Percentiles rank a stretch among this genome's conserved stretches.
Evolutionary conservation across 2,329 filamentous ascomycete species (phyloP).

Genomic region (Paraconiothyrium brasiliense): DNA sequence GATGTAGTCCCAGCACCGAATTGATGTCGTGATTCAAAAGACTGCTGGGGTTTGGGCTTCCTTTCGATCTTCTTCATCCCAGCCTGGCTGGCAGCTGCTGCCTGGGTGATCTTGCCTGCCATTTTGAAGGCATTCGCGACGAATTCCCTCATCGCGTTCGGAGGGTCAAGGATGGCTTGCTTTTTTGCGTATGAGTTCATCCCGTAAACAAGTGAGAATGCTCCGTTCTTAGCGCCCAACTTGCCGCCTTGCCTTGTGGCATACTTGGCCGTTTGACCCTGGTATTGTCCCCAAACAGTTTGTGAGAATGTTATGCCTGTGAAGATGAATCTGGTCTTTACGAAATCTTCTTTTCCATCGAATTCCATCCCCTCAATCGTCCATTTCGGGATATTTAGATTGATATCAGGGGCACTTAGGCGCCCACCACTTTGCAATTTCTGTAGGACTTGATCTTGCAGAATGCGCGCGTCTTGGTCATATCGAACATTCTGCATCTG

Average conservation of each 20-base stretch:
- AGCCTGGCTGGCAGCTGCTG: constrained; percentile 27
- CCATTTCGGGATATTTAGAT: constrained; percentile 42
- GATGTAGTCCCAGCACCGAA: no score
- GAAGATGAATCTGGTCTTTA: constrained; percentile 36
- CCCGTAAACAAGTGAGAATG: constrained; percentile 29
- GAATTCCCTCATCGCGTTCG: constrained; percentile 26
- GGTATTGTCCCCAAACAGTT: constrained; percentile 26
- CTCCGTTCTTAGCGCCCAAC: constrained; percentile 34
- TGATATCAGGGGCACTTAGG: constrained; percentile 40
- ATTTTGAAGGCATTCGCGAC: constrained; percentile 30
- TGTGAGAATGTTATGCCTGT: constrained; percentile 42
- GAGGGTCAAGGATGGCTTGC: constrained; percentile 17
- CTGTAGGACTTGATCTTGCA: constrained; percentile 27
- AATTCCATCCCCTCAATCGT: constrained; percentile 28
- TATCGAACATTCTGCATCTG: constrained; percentile 20
- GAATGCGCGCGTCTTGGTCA: constrained; percentile 27
- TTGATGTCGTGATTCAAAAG: not conserved
- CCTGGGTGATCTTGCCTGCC: constrained; percentile 33
- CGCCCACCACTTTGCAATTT: constrained; percentile 41
- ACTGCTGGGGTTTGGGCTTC: constrained; percentile 21
- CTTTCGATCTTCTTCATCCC: constrained; percentile 17
- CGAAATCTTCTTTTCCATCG: constrained; percentile 6
- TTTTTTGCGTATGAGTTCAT: not conserved
- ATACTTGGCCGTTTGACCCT: constrained; percentile 25
- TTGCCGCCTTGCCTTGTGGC: constrained; percentile 40